phyloP scores from a whole-genome alignment of 1,284 basidiomycete species.

The Laetiporus sulphureus region DNA sequence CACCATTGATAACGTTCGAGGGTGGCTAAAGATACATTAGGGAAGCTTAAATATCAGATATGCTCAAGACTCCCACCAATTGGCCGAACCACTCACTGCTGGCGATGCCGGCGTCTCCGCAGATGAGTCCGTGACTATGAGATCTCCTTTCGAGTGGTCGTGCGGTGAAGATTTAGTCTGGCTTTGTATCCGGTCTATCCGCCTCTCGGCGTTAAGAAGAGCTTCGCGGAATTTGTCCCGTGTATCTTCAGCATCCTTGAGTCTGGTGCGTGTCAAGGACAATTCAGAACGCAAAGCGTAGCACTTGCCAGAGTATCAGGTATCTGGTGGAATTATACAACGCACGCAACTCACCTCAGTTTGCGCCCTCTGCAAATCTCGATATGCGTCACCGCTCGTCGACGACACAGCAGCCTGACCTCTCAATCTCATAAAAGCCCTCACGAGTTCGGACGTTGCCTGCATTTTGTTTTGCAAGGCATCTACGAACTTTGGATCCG shows the following conservation, averaged over 20 bases:
- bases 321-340: background rate
- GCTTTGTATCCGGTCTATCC: constrained; percentile 69
- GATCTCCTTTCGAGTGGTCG: constrained; percentile 32
- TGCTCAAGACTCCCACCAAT: constrained; percentile 54
- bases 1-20: constrained; percentile 13
- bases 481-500: constrained; percentile 36
- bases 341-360: constrained; percentile 44
- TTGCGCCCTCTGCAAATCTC: constrained; percentile 45
- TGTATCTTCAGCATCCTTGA: constrained; percentile 49
- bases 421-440: constrained; percentile 47
- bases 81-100: constrained; percentile 61
- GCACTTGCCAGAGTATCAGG: constrained; percentile 33
- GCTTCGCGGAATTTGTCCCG: constrained; percentile 51
- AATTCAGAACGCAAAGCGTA: constrained; percentile 55
- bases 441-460: constrained; percentile 54
- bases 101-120: constrained; percentile 42
- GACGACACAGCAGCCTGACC: constrained; percentile 25
- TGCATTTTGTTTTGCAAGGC: constrained; percentile 50
- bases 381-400: constrained; percentile 33
- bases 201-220: constrained; percentile 59
- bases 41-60: constrained; percentile 29
- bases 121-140: constrained; percentile 37
- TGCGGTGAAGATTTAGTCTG: too few species aligned
- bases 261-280: constrained; percentile 47
- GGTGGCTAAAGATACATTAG: constrained; percentile 35